Evolutionary conservation across 2,329 filamentous ascomycete genomes (phyloP).

Genomic region (Phyllosticta citribraziliensis): DNA sequence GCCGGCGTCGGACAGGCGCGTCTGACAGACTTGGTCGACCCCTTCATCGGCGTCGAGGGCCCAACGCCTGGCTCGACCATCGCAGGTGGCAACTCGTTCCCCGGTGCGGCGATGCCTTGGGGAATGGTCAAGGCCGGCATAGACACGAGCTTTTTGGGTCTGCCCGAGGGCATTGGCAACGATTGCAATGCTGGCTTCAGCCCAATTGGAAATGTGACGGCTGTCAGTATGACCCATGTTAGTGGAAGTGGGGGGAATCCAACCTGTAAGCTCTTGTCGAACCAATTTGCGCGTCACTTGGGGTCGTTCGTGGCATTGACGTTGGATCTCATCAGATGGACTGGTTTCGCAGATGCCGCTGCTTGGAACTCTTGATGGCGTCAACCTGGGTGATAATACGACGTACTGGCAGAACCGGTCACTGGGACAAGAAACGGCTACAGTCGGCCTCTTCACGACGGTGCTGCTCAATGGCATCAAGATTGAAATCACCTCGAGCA

Average conservation of each 20-base stretch:
- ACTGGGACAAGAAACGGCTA: conserved; percentile 22
- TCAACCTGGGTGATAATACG: conserved; percentile 35
- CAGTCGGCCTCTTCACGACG: conserved; percentile 29
- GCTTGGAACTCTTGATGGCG: conserved; percentile 24
- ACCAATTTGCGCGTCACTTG: not conserved
- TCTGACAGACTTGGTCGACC: conserved; percentile 29
- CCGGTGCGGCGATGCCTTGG: conserved; percentile 29
- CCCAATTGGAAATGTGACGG: conserved; percentile 30
- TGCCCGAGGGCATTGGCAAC: conserved; percentile 20
- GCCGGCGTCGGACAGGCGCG: not conserved
- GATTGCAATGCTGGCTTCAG: conserved; percentile 34
- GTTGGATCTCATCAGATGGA: conserved; percentile 26
- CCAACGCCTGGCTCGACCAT: conserved; percentile 31
- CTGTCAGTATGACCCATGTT: conserved; percentile 30
- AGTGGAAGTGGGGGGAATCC: conserved; percentile 16
- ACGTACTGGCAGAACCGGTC: conserved; percentile 31
- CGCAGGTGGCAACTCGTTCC: conserved; percentile 32
- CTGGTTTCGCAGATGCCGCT: conserved; percentile 34
- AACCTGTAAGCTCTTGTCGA: conserved; percentile 2
- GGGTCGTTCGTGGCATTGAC: not conserved
- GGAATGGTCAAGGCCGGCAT: conserved; percentile 33
- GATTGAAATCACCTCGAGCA: conserved; percentile 26
- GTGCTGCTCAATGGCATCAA: conserved; percentile 24
- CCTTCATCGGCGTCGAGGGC: conserved; percentile 39
- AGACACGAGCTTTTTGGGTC: conserved; percentile 25